phyloP scores from a whole-genome alignment of 257 asterid species.

The Solanum acaule region DNA sequence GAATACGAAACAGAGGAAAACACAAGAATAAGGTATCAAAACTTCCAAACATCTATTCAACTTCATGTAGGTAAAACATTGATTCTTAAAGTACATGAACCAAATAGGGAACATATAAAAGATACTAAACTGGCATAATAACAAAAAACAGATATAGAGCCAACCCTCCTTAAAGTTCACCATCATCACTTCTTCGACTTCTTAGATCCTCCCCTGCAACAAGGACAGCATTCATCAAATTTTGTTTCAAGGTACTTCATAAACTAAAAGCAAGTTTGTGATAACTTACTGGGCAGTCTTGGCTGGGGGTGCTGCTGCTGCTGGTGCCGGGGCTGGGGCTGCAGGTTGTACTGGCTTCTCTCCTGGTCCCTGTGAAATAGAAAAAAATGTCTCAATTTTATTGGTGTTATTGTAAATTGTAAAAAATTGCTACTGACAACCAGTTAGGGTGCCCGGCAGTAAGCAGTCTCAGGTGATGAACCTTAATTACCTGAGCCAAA shows the following conservation, averaged over 20 bases:
- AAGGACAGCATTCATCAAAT: neutral
- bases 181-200: slow-evolving; percentile 64
- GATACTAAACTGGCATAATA: slow-evolving; percentile 15
- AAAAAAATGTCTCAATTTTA: neutral
- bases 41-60: slow-evolving; percentile 17
- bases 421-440: neutral
- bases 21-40: neutral
- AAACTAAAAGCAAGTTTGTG: neutral
- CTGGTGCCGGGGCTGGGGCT: slow-evolving; percentile 7
- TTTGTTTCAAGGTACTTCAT: neutral
- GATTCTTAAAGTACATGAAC: slow-evolving; percentile 11
- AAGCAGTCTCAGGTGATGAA: neutral
- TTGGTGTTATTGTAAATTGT: neutral
- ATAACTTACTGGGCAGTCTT: slow-evolving; percentile 64
- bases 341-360: slow-evolving; percentile 39
- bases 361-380: slow-evolving; percentile 50
- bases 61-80: slow-evolving; percentile 20
- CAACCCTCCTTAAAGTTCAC: neutral
- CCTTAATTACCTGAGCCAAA: slow-evolving; percentile 58
- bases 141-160: neutral
- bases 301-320: slow-evolving; percentile 35
- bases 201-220: slow-evolving; percentile 55
- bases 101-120: neutral
- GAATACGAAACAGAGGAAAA: neutral
- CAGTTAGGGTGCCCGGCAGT: neutral